Conservation (phyloP, 78 protist species). For the Planoprotostelium fungivorum region DNA sequence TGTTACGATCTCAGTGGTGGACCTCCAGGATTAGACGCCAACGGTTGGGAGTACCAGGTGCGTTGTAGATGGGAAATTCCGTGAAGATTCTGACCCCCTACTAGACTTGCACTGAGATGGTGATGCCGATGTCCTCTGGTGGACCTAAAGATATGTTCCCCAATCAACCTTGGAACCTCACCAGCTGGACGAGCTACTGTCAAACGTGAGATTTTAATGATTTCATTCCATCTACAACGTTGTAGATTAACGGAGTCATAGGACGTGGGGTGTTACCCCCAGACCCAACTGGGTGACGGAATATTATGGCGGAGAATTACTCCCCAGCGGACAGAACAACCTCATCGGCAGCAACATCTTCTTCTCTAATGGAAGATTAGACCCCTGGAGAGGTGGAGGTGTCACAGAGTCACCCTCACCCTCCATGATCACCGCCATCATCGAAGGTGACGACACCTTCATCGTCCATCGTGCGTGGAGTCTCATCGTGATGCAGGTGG, state of each 20-base stretch:
- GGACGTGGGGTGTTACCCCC: constrained; percentile 26
- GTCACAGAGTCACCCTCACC: constrained; percentile 5
- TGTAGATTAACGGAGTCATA: not conserved
- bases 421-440: not conserved
- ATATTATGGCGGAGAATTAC: constrained; percentile 3
- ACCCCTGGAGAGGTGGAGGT: constrained; percentile 77
- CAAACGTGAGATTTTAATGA: not conserved
- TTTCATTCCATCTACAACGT: not conserved
- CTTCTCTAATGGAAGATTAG: constrained; percentile 58
- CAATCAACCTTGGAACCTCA: constrained; percentile 5
- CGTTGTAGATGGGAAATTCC: too few relatives aligned
- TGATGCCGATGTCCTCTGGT: constrained; percentile 31
- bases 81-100: not conserved
- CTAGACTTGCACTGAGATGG: constrained; percentile 64
- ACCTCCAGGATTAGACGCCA: not conserved
- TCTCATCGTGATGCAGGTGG: constrained; percentile 27
- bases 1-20: constrained; percentile 12
- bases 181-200: constrained; percentile 13
- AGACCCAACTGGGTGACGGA: constrained; percentile 40
- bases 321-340: not conserved
- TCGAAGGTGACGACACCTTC: not conserved
- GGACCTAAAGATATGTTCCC: constrained; percentile 63
- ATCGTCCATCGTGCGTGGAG: not conserved
- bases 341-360: constrained; percentile 36
- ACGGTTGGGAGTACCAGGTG: constrained; percentile 51